Evolutionary conservation across 2,329 filamentous ascomycete species (phyloP), one percentile per base, ranked within the genome.

Genomic region (Hymenoscyphus linearis): DNA sequence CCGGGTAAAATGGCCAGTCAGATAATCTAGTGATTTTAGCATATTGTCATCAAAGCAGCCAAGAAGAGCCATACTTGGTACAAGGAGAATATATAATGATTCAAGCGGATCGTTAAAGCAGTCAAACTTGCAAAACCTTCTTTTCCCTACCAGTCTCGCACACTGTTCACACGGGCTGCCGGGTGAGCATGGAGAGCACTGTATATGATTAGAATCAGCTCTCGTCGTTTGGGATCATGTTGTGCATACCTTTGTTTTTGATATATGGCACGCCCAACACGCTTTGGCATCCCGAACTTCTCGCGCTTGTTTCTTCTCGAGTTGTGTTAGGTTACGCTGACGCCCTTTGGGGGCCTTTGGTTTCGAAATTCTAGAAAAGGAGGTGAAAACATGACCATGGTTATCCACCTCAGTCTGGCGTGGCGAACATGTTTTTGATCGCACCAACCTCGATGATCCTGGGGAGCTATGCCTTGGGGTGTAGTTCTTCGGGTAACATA

Each of bases 241-340:
- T 25, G 40, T 40, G 36, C 18, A 50, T 55, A 69, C 69, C 64
- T 72, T 72, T 13, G 68, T 72, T 40, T 72, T 72, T 3, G 71
- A 72, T 16, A 72, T 70, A 65, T 72, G 71, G 47, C 70, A 72
- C 57, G 70, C 68, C 71, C 71, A 72, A 57, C 71, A 72, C 35
- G 71, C 71, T 55, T 70, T 68, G 4, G 68, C 68, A 36, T 72
- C 67, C 18, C 71, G 64, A 18, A 72, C 71, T 59, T 71, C 67
- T 18, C 69, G 62, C 26, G 70, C 68, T 60, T 72, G 67, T 59
- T 64, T 66, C 60, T 71, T 72, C 61, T 72, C 70, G 31, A 68
- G 57, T n/a, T 64, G 58, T 6, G 71, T 71, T 9, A 72, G 62
- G 4, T 64, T 61, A 47, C 70, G 60, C 52, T 67, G 65, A 16